Evolutionary conservation across 768 basidiomycete genomes (phyloP).

Genomic region (Tylopilus balloui): DNA sequence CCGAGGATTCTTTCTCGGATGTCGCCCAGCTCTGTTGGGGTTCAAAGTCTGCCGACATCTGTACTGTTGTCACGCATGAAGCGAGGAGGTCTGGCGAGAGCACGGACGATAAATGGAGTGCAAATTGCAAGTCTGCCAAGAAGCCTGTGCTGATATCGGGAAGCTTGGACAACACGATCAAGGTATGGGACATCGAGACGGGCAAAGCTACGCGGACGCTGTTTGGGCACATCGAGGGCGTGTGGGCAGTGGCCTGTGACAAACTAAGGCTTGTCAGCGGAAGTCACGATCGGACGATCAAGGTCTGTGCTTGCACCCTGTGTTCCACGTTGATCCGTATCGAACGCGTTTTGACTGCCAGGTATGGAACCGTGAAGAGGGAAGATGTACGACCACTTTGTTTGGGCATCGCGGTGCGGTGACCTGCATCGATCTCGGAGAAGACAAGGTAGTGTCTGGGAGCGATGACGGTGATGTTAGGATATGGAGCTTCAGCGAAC

Average conservation of each 20-base stretch:
- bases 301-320: constrained; percentile 47
- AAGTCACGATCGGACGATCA: constrained; percentile 96
- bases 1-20: constrained; percentile 16
- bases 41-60: constrained; percentile 19
- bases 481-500: constrained; percentile 69
- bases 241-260: constrained; percentile 94
- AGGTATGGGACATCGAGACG: constrained; percentile 91
- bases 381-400: constrained; percentile 80
- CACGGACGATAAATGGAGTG: constrained; percentile 10
- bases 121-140: constrained; percentile 27
- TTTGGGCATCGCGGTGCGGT: constrained; percentile 95
- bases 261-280: constrained; percentile 87
- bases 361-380: constrained; percentile 94
- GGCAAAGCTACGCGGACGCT: constrained; percentile 75
- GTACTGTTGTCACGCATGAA: constrained; percentile 31
- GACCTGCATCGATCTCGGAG: constrained; percentile 82
- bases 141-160: constrained; percentile 83
- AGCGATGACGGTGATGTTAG: constrained; percentile 88
- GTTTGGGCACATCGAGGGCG: constrained; percentile 97
- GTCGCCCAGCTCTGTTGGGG: constrained; percentile 13
- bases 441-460: constrained; percentile 96
- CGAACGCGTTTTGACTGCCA: constrained; percentile 25
- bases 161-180: constrained; percentile 92
- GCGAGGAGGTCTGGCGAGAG: constrained; percentile 7
- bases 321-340: constrained; percentile 5